A percentile compares a stretch with the other conserved stretches of the same genome.
Evolutionary conservation across 2,329 filamentous ascomycete genomes (phyloP).

Genomic region (Aspergillus felis): DNA sequence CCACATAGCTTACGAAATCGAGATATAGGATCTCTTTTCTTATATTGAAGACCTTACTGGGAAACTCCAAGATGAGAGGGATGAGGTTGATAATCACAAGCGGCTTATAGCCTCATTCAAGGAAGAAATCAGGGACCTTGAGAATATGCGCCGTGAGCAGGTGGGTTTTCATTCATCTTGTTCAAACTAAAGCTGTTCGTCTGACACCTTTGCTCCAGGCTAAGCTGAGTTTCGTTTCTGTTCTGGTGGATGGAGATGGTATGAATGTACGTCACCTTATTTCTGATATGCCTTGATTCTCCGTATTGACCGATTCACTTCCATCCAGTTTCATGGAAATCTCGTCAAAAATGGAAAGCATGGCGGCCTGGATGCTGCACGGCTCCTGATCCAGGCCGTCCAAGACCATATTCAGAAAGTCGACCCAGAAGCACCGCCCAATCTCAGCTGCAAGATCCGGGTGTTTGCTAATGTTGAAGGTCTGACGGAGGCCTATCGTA

Average conservation of each 20-base stretch:
- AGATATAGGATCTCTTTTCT: too few species aligned
- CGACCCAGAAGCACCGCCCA: slow-evolving; percentile 14
- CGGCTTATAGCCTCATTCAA: too few species aligned
- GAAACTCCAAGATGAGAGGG: too few species aligned
- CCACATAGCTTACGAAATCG: too few species aligned
- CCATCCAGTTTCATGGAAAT: slow-evolving; percentile 31
- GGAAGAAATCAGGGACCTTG: too few species aligned
- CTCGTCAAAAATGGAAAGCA: slow-evolving; percentile 27
- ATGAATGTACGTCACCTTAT: slow-evolving; percentile 29
- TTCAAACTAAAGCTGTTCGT: too few species aligned
- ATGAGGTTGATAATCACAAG: too few species aligned
- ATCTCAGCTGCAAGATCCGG: slow-evolving; percentile 29
- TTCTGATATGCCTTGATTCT: neutral
- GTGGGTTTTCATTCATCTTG: too few species aligned
- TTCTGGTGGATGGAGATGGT: slow-evolving; percentile 39
- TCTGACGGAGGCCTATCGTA: slow-evolving; percentile 32
- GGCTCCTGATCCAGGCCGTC: slow-evolving; percentile 22
- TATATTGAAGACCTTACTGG: too few species aligned
- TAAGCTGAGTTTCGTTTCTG: slow-evolving; percentile 26
- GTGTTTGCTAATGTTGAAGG: slow-evolving; percentile 40
- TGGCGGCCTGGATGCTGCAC: slow-evolving; percentile 29
- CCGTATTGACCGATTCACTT: slow-evolving; percentile 24
- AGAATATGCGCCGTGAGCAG: too few species aligned
- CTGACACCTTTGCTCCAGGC: slow-evolving; percentile 1
- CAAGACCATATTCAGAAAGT: slow-evolving; percentile 20